Evolutionary conservation across 192 early-diverging fungal genomes (phyloP).

Genomic region (Coemansia sp.): DNA sequence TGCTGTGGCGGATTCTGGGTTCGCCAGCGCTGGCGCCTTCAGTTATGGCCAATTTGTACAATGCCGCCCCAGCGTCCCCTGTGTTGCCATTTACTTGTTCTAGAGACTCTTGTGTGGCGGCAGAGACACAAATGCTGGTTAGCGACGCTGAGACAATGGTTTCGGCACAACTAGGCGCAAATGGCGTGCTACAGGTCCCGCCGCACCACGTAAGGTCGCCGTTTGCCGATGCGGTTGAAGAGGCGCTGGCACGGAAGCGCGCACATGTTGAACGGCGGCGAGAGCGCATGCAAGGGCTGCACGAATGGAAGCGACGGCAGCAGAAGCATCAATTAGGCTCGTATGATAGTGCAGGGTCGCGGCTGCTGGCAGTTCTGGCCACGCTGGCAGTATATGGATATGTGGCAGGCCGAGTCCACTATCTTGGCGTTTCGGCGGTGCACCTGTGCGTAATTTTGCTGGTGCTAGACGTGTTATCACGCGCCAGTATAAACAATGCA

Average conservation of each 20-base stretch:
- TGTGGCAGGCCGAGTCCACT: not conserved
- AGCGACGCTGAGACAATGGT: not conserved
- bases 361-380: not conserved
- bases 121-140: not conserved
- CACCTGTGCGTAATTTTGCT: conserved; percentile 3
- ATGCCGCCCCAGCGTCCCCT: not conserved
- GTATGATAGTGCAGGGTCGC: not conserved
- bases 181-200: conserved; percentile 1
- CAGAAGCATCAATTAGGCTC: not conserved
- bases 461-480: conserved; percentile 6
- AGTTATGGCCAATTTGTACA: not conserved
- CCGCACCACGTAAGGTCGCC: conserved; percentile 19
- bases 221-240: conserved; percentile 36
- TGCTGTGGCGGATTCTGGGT: conserved; percentile 9
- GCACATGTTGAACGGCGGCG: conserved; percentile 17
- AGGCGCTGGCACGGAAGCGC: conserved; percentile 18
- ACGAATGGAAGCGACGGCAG: conserved; percentile 17
- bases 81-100: not conserved
- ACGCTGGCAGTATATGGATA: conserved; percentile 2
- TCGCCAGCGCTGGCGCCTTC: not conserved
- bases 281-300: conserved; percentile 14
- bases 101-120: not conserved
- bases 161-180: too few species aligned
- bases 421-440: not conserved
- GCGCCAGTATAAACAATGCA: not conserved